Base-by-base conservation (phyloP, 805 yeast species). In the Cyberlindnera sargentensis region DNA sequence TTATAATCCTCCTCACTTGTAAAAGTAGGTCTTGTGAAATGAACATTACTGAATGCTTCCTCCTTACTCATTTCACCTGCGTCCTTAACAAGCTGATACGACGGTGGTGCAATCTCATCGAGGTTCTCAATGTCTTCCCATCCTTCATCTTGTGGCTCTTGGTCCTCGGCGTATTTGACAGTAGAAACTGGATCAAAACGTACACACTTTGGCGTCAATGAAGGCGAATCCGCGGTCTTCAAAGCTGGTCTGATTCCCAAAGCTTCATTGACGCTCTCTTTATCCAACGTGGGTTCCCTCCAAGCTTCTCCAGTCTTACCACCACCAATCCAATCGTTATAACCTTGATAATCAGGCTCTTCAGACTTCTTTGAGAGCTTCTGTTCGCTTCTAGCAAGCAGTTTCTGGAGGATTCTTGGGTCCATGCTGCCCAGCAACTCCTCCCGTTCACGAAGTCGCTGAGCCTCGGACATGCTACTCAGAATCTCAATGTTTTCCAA, bases 361-460 rank as follows among this genome's bases (percentile, higher is more conserved):
- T 48, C 45, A 24, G 37, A 29, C 31, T 42, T 43, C 25, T 51
- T 48, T 37, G 70, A 25, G 15, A 47, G 28, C 32, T 80, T 72
- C 42, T 70, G 70, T 47, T 78, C 78, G 39, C 77, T 80, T 57
- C 84, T 71, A 30, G 70, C 65, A 52, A 84, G 57, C 34, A 85
- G 58, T 45, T 77, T 71, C 50, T 78, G 71, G 37, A 90, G 61
- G 24, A 88, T 70, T 43, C 70, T 71, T 0, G 95, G 95, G 60
- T 85, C 82, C 58, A 90, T 65, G 0, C 73, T 68, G n/a, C 70
- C 71, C 41, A 86, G 50, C 31, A 90, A 62, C 53, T 87, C 95
- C 48, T 76, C 74, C 49, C 77, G 72, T 50, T 86, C 91, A 37
- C 67, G 62, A 31, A 71, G 67, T 31, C 86, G 73, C 55, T 89